Conservation (phyloP, 2,329 filamentous ascomycete species). For the Ophiostoma angusticollis region DNA sequence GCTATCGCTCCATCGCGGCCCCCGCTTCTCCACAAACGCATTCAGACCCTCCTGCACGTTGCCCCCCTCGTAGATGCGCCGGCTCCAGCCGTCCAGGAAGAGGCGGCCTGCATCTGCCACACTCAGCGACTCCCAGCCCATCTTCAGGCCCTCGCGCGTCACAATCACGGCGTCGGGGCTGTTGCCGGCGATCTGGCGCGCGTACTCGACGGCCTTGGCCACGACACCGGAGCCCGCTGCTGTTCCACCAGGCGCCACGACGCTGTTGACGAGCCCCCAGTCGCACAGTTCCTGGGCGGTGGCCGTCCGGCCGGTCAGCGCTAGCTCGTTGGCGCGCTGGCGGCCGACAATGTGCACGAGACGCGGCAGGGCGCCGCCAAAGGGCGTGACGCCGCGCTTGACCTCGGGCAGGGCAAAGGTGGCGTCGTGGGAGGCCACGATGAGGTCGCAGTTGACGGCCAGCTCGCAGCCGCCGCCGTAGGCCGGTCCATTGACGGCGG, state of each 20-base stretch:
- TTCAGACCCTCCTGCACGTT: slow-evolving; percentile 20
- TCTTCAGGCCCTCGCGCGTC: slow-evolving; percentile 53
- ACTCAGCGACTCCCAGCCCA: slow-evolving; percentile 51
- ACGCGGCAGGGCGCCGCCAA: slow-evolving; percentile 57
- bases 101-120: slow-evolving; percentile 16
- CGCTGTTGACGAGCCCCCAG: slow-evolving; percentile 57
- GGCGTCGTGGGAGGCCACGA: slow-evolving; percentile 39
- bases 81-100: slow-evolving; percentile 16
- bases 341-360: slow-evolving; percentile 53
- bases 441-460: slow-evolving; percentile 46
- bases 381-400: slow-evolving; percentile 54
- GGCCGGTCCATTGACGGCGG: slow-evolving; percentile 49
- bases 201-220: slow-evolving; percentile 46
- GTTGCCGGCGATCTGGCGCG: slow-evolving; percentile 47
- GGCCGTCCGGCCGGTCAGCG: slow-evolving; percentile 50
- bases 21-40: slow-evolving; percentile 18
- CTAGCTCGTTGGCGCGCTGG: slow-evolving; percentile 60
- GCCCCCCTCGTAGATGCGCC: slow-evolving; percentile 12
- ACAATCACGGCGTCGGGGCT: slow-evolving; percentile 68
- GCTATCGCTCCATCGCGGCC: slow-evolving; percentile 16
- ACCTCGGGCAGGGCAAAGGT: slow-evolving; percentile 53
- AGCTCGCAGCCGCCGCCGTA: slow-evolving; percentile 51
- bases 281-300: slow-evolving; percentile 42
- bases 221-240: slow-evolving; percentile 34
- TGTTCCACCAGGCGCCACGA: too few relatives aligned